Base-by-base conservation (phyloP, 257 asterid genomes). In the Scutellaria galericulata region DNA sequence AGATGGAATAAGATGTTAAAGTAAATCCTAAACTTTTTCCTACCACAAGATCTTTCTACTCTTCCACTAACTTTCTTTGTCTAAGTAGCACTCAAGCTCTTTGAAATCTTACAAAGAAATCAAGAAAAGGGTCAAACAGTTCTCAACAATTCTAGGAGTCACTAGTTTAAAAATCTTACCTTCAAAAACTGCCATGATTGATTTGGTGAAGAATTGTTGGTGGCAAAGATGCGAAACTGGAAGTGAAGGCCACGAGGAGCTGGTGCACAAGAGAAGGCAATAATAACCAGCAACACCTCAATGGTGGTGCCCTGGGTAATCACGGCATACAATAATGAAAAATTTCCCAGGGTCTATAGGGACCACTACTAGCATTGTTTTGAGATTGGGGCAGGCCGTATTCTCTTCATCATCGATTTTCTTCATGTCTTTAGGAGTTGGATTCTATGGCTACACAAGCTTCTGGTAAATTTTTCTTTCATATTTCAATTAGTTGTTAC, bases 381-480 rank as follows among this genome's bases (percentile, higher is more conserved):
- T 86, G 86, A 83, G 94, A 82, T 35, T 89, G 7, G 90, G 92
- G 63, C 94, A 89, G 81, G 85, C 85, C 20, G 54, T 79, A 69
- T 84, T 75, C 78, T 84, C 96, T 64, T 79, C 89, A 9, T 84
- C 88, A 27, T 86, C 96, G 70, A 89, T 91, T 60, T 79, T 81
- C 75, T 84, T 84, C 89, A 87, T 88, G 94, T 88, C 96, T 6
- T 70, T 85, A 40, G 88, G 89, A 73, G 88, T 77, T 41, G 93
- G 89, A 44, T 87, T 89, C 86, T 87, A 88, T 80, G 84, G 77
- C 86, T 91, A 89, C 66, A 89, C 97, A 15, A 83, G 94, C 79
- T 91, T 91, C 50, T 84, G 97, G 97, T 91, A 69, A 47, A 61
- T 20, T 70, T 73, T 71, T 22, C 47, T 31, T 31, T 31, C 37